phyloP scores from a whole-genome alignment of 2,329 filamentous ascomycete genomes.

The Venturia oleaginea region DNA sequence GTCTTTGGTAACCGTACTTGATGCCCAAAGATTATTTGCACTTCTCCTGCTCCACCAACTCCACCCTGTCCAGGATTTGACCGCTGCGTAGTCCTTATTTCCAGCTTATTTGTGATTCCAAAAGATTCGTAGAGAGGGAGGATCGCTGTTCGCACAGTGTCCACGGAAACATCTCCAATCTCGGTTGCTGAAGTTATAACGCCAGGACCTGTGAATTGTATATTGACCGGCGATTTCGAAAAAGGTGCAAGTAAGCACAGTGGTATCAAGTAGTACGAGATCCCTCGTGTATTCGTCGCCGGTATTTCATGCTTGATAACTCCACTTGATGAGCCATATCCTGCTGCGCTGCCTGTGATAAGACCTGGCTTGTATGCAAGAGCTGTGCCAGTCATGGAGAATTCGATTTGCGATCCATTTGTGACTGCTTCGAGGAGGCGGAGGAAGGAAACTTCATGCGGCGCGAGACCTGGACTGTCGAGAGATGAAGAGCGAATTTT shows the following conservation, averaged over 20 bases:
- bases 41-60: constrained; percentile 75
- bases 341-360: constrained; percentile 75
- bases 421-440: constrained; percentile 90
- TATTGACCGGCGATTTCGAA: constrained; percentile 81
- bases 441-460: constrained; percentile 90
- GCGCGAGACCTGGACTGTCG: constrained; percentile 78
- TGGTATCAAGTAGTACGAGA: constrained; percentile 87
- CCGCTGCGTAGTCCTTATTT: constrained; percentile 70
- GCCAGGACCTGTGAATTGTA: constrained; percentile 80
- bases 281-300: constrained; percentile 56
- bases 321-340: constrained; percentile 62
- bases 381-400: constrained; percentile 91
- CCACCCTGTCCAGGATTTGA: constrained; percentile 70
- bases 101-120: constrained; percentile 77
- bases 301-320: constrained; percentile 68
- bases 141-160: constrained; percentile 87
- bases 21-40: constrained; percentile 89
- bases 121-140: constrained; percentile 85
- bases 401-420: constrained; percentile 90
- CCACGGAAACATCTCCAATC: constrained; percentile 78
- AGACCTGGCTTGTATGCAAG: constrained; percentile 87
- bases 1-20: constrained; percentile 93
- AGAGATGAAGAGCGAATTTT: constrained; percentile 83
- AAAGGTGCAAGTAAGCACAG: constrained; percentile 88
- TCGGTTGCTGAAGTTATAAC: constrained; percentile 85